These are phyloP conservation scores for Podila epigama DNA, from an alignment of 192 early-diverging fungal species.

Conservation along the genomic window DNA sequence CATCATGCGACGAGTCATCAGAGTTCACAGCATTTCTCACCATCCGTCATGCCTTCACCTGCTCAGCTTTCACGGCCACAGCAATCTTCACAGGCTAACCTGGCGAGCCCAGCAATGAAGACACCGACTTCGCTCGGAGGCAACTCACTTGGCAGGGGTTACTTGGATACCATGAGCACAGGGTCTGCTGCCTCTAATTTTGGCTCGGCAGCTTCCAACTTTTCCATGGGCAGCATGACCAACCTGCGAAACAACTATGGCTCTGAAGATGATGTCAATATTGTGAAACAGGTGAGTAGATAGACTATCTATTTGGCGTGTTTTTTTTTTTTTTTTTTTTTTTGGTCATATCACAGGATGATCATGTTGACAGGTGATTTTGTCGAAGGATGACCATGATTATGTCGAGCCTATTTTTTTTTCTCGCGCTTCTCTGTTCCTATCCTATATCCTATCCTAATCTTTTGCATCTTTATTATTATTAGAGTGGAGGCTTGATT, in stretches of 20 bases:
- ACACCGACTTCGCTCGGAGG: constrained; percentile 21
- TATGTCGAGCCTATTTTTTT: no score
- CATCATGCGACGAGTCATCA: constrained; percentile 40
- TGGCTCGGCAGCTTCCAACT: constrained; percentile 24
- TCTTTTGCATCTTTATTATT: neutral
- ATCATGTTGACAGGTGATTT: no score
- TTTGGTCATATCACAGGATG: no score
- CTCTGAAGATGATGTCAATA: constrained; percentile 37
- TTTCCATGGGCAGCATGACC: constrained; percentile 29
- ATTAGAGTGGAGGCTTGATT: constrained; percentile 31
- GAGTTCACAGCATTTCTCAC: constrained; percentile 33
- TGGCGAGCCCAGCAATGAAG: constrained; percentile 33
- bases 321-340: neutral
- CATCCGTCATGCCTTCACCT: constrained; percentile 27
- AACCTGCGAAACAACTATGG: constrained; percentile 28
- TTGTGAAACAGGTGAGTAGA: neutral
- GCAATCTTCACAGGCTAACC: constrained; percentile 18
- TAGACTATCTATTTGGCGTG: neutral
- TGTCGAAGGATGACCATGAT: no score
- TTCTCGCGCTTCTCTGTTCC: no score
- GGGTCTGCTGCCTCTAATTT: constrained; percentile 17
- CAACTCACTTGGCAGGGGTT: constrained; percentile 18
- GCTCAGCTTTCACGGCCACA: constrained; percentile 41
- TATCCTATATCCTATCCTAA: neutral
- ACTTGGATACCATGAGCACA: constrained; percentile 21